Percentiles rank a stretch among this genome's conserved stretches.
phyloP scores from a whole-genome alignment of 2,329 filamentous ascomycete genomes.

The Corynespora cassiicola region DNA sequence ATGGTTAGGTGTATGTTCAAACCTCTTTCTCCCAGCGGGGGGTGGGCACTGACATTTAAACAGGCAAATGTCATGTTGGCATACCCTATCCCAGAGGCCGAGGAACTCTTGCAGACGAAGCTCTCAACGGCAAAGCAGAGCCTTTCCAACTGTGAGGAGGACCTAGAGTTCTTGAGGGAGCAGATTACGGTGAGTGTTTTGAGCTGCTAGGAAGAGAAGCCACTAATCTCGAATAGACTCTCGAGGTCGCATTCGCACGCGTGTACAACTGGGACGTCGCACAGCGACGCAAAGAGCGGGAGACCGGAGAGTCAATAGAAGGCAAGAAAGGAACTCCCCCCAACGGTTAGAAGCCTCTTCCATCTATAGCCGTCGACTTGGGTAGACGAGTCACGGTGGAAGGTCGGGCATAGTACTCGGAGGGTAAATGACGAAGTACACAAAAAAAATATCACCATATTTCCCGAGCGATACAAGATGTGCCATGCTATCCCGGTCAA shows the following conservation, averaged over 20 bases:
- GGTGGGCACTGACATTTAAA: neutral
- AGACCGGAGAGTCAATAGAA: constrained; percentile 55
- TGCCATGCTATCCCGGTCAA: too few species aligned
- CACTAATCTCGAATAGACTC: constrained; percentile 66
- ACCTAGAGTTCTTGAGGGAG: constrained; percentile 92
- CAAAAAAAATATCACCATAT: too few species aligned
- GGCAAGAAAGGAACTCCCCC: constrained; percentile 39
- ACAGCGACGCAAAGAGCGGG: constrained; percentile 91
- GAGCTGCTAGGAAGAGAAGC: constrained; percentile 12
- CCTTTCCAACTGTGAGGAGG: constrained; percentile 89
- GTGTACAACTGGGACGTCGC: constrained; percentile 99
- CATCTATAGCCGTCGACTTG: too few species aligned
- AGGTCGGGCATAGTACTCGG: neutral
- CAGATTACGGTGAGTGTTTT: constrained; percentile 79
- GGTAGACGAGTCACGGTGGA: neutral
- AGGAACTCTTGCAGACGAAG: constrained; percentile 78
- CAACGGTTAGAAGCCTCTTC: constrained; percentile 22
- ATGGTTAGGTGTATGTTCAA: constrained; percentile 81
- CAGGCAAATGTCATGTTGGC: constrained; percentile 97
- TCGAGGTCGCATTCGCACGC: constrained; percentile 93
- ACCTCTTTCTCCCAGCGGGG: neutral
- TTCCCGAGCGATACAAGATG: too few species aligned
- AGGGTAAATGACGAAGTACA: neutral
- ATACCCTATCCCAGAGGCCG: constrained; percentile 88
- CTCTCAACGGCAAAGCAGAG: constrained; percentile 79